phyloP scores from a whole-genome alignment of 208 protist genomes.

The Wallacemonas rigidus region DNA sequence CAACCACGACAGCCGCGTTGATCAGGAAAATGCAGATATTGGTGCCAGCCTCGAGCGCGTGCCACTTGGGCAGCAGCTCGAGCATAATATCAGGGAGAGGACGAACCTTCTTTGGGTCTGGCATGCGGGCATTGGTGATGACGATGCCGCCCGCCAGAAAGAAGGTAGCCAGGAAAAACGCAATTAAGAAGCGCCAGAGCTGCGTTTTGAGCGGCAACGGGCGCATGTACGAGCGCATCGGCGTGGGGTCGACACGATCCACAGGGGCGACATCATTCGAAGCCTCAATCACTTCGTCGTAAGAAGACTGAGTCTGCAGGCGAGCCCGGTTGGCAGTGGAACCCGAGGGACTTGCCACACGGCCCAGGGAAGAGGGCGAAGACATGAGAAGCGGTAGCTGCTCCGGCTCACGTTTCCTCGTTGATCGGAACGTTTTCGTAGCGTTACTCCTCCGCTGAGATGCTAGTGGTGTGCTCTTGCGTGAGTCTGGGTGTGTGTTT shows the following conservation, averaged over 20 bases:
- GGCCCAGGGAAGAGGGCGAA: not conserved
- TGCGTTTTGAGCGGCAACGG: constrained; percentile 75
- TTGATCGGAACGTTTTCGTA: not conserved
- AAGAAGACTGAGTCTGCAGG: not conserved
- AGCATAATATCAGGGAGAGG: constrained; percentile 78
- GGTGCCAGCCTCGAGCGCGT: constrained; percentile 40
- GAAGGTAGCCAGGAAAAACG: constrained; percentile 57
- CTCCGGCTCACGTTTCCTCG: not conserved
- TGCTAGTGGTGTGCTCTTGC: no score
- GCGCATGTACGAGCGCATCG: constrained; percentile 41
- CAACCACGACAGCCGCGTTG: constrained; percentile 38
- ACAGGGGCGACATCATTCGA: not conserved
- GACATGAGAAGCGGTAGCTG: constrained; percentile 7
- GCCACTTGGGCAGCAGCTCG: constrained; percentile 61
- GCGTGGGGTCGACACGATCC: constrained; percentile 6
- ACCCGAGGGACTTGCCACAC: not conserved
- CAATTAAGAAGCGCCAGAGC: constrained; percentile 52
- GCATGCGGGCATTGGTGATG: constrained; percentile 81
- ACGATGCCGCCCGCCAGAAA: constrained; percentile 62
- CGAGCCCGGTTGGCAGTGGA: no score
- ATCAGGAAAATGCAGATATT: constrained; percentile 65
- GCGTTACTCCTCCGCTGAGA: no score
- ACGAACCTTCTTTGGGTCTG: constrained; percentile 49
- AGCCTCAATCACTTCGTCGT: not conserved
- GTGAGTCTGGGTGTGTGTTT: not conserved